These are phyloP conservation scores for Pleurotus cornucopiae DNA, from an alignment of 768 basidiomycete species.

Conservation along the genomic window DNA sequence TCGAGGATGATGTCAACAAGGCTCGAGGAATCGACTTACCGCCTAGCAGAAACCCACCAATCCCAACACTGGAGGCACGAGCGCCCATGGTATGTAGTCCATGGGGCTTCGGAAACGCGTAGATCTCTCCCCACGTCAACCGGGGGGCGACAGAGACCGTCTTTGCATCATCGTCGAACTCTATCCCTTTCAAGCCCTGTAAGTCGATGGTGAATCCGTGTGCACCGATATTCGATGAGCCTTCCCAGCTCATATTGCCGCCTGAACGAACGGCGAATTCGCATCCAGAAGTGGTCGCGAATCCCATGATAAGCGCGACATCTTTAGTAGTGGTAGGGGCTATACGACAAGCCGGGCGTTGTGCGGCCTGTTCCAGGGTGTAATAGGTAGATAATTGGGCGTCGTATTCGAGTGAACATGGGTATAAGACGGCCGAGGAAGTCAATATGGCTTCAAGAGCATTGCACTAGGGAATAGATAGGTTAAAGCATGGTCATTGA, in stretches of 20 bases:
- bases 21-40: slow-evolving; percentile 9
- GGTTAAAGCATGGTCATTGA: no score
- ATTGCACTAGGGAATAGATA: no score
- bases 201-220: slow-evolving; percentile 11
- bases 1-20: slow-evolving; percentile 11
- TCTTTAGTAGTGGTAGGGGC: not conserved
- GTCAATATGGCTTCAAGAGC: not conserved
- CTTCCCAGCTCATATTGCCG: slow-evolving; percentile 10
- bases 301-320: not conserved
- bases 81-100: slow-evolving; percentile 8
- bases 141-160: slow-evolving; percentile 11
- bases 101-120: slow-evolving; percentile 4
- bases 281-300: not conserved
- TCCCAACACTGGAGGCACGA: slow-evolving; percentile 10
- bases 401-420: not conserved
- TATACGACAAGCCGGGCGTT: slow-evolving; percentile 2
- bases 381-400: not conserved
- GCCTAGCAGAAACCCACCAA: slow-evolving; percentile 13
- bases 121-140: slow-evolving; percentile 8
- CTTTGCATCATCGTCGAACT: slow-evolving; percentile 1
- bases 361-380: not conserved
- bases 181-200: not conserved
- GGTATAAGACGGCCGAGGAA: not conserved
- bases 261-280: slow-evolving; percentile 6
- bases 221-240: slow-evolving; percentile 10